Evolutionary conservation across 495 filamentous ascomycete species (phyloP).

Genomic region (Sporormia fimetaria): DNA sequence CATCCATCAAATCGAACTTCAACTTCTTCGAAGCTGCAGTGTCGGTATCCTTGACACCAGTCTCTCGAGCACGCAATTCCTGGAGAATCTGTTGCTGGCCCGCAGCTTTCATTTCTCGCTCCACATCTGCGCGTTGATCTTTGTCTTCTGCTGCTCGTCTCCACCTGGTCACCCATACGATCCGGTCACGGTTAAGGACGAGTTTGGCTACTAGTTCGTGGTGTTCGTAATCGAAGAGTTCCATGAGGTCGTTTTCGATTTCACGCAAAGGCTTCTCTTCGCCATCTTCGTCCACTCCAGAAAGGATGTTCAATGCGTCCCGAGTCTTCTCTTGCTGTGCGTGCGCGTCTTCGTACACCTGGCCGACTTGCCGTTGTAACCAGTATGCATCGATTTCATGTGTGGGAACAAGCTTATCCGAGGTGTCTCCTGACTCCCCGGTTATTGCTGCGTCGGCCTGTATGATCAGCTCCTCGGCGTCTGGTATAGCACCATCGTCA

Average conservation of each 20-base stretch:
- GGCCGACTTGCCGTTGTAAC: constrained; percentile 85
- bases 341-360: constrained; percentile 79
- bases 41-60: constrained; percentile 39
- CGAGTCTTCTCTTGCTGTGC: constrained; percentile 79
- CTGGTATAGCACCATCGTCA: constrained; percentile 34
- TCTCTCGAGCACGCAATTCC: constrained; percentile 59
- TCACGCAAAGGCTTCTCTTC: constrained; percentile 76
- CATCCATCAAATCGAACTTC: constrained; percentile 79
- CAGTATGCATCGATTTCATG: constrained; percentile 95
- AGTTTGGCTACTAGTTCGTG: constrained; percentile 86
- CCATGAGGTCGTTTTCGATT: constrained; percentile 96
- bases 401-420: constrained; percentile 59
- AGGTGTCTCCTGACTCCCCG: constrained; percentile 38
- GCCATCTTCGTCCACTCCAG: constrained; percentile 60
- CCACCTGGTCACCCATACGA: constrained; percentile 91
- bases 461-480: constrained; percentile 58
- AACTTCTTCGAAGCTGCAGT: constrained; percentile 57
- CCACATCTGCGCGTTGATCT: constrained; percentile 63
- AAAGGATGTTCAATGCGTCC: constrained; percentile 67
- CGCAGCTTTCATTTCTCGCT: constrained; percentile 78
- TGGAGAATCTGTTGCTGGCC: constrained; percentile 81
- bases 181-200: constrained; percentile 80
- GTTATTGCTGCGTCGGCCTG: constrained; percentile 45
- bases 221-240: constrained; percentile 93
- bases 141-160: constrained; percentile 70